Base-by-base conservation (phyloP, 805 yeast species). In the Metschnikowia anglica region DNA sequence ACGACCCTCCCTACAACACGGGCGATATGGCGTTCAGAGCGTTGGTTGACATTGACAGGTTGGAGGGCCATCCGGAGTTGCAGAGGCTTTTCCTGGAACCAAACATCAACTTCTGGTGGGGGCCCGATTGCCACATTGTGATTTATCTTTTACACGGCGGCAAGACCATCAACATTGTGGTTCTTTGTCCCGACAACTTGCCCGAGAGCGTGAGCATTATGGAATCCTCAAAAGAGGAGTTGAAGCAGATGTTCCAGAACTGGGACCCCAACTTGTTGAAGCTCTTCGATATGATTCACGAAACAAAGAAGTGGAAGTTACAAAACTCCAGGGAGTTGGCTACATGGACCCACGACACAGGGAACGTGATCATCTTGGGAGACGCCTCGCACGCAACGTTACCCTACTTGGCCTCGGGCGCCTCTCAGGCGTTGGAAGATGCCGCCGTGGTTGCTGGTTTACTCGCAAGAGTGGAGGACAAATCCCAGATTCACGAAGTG, bases 311-410 rank as follows among this genome's bases (percentile, higher is more conserved):
- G 65, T 60, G 40, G 52, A 26, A 26, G 16, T 16, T 26, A 6
- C 29, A 26, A 9, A 26, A 26, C 16, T 26, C 29, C 4, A 7
- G 29, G 16, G 29, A 26, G 9, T 26, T 57, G 39, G 48, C 47
- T 8, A 48, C 52, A 11, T 62, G 66, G 66, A 51, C 50, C 25
- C 62, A 61, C 43, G 28, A 44, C n/a, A 47, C 53, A 4, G 64
- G 61, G 5, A 55, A 56, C 16, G 53, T 62, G 17, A 50, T 59
- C 12, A 48, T 66, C 25, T 51, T 65, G 37, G 70, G 71, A 2
- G 70, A 66, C 43, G 58, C 70, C 1, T 54, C 59, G 24, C 70
- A 65, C 42, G 66, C 69, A 11, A 65, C 65, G 43, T 58, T 65
- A 21, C 67, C 67, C 9, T 62, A 62, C 44, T 50, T 62, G 15